These are phyloP conservation scores for Mortierella sp. DNA, from an alignment of 371 early-diverging fungal genomes.

Conservation along the genomic window DNA sequence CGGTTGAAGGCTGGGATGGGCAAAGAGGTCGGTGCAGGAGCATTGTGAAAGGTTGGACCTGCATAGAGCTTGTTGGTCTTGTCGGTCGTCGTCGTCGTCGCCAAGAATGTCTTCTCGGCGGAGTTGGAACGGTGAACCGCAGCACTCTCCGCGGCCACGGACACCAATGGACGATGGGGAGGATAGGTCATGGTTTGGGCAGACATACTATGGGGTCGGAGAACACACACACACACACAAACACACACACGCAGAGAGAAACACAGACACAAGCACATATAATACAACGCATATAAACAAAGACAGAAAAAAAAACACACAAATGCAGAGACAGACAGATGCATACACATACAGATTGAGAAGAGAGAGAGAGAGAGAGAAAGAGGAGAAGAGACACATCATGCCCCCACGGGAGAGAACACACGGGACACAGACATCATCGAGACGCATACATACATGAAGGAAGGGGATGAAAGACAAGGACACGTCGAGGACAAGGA, in stretches of 20 bases:
- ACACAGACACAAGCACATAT: not conserved
- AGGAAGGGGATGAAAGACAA: no score
- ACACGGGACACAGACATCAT: no score
- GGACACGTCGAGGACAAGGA: no score
- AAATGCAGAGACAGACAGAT: no score
- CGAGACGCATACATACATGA: no score
- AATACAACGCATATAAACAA: not conserved
- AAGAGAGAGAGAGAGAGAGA: no score
- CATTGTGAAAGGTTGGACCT: constrained; percentile 85
- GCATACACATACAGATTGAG: no score
- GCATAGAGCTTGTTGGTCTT: constrained; percentile 62
- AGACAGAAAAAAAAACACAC: not conserved
- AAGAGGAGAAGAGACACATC: no score
- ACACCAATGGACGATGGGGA: not conserved
- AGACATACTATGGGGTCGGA: not conserved
- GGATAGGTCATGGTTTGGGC: not conserved
- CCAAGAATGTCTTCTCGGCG: no score
- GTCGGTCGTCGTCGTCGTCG: constrained; percentile 4
- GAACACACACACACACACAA: not conserved
- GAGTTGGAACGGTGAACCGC: constrained; percentile 9
- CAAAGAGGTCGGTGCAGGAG: constrained; percentile 77
- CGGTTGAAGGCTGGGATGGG: constrained; percentile 76
- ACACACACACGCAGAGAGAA: no score
- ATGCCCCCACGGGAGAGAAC: no score
- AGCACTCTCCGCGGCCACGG: not conserved